phyloP scores from a whole-genome alignment of 805 yeast genomes.

The Metschnikowia henanensis region DNA sequence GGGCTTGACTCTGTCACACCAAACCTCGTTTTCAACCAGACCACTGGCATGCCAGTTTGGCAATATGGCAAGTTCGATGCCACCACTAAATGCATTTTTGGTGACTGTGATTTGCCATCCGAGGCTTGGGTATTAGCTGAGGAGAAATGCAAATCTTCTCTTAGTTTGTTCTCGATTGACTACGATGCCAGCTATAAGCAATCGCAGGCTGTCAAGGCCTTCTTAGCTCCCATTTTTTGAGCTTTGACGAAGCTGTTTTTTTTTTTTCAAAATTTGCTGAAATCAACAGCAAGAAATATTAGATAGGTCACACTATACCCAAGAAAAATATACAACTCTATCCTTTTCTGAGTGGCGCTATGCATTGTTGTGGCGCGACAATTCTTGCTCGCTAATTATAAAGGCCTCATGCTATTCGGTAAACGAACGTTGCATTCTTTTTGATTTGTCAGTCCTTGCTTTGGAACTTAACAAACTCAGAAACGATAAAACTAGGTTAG shows the following conservation, averaged over 20 bases:
- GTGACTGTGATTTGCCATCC: constrained; percentile 25
- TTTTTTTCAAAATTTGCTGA: neutral
- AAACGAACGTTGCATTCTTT: too few relatives aligned
- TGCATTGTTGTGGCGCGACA: too few relatives aligned
- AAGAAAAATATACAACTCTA: too few relatives aligned
- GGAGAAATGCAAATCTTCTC: constrained; percentile 40
- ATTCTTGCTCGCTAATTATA: too few relatives aligned
- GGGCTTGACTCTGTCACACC: constrained; percentile 38
- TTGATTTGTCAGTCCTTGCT: too few relatives aligned
- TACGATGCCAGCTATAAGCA: constrained; percentile 36
- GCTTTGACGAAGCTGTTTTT: neutral
- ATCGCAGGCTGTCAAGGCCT: constrained; percentile 14
- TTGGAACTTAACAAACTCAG: too few relatives aligned
- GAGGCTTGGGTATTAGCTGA: constrained; percentile 25
- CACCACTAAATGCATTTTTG: constrained; percentile 38
- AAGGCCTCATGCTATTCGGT: too few relatives aligned
- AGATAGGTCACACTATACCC: too few relatives aligned
- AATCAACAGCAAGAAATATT: neutral
- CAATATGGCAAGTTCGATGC: constrained; percentile 22
- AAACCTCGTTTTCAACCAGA: constrained; percentile 38
- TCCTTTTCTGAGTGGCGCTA: too few relatives aligned
- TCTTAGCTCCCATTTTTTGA: constrained; percentile 16
- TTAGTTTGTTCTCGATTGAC: constrained; percentile 50
- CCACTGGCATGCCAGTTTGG: constrained; percentile 30
- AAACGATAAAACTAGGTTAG: too few relatives aligned